These are phyloP conservation scores for Terfezia boudieri DNA, from an alignment of 495 filamentous ascomycete species.

Conservation along the genomic window DNA sequence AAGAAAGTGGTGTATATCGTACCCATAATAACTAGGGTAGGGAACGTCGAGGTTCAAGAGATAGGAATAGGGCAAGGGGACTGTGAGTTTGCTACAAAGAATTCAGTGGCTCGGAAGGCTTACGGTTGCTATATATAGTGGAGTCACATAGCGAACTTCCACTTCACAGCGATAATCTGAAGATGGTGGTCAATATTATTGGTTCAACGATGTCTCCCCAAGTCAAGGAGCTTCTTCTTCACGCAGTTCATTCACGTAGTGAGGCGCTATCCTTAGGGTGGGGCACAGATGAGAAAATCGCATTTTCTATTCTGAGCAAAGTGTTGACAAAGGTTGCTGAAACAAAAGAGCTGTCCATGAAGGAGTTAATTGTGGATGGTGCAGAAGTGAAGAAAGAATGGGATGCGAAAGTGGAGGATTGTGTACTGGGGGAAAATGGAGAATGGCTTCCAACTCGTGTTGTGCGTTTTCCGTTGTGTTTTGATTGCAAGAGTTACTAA, in stretches of 20 bases:
- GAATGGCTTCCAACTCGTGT: conserved; percentile 5
- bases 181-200: conserved; percentile 10
- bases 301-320: conserved; percentile 1
- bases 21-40: conserved; percentile 43
- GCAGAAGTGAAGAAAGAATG: not conserved
- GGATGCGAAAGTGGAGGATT: not conserved
- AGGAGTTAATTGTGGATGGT: not conserved
- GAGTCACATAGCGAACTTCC: conserved; percentile 13
- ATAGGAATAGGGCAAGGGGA: conserved; percentile 54
- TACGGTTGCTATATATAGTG: conserved; percentile 1
- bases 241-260: conserved; percentile 11
- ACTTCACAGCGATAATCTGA: conserved; percentile 10
- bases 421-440: conserved; percentile 6
- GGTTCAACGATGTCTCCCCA: conserved; percentile 5
- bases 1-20: conserved; percentile 46
- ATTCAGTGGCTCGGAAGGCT: not conserved
- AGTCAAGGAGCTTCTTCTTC: conserved; percentile 5
- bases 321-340: conserved; percentile 4
- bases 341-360: not conserved
- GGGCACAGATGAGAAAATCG: conserved; percentile 3
- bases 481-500: not conserved
- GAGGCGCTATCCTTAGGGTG: conserved; percentile 7
- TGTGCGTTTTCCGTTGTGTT: not conserved
- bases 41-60: conserved; percentile 42
- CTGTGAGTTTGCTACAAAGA: conserved; percentile 1